Evolutionary conservation across 2,329 filamentous ascomycete genomes (phyloP).

Genomic region (Volutella citrinella): DNA sequence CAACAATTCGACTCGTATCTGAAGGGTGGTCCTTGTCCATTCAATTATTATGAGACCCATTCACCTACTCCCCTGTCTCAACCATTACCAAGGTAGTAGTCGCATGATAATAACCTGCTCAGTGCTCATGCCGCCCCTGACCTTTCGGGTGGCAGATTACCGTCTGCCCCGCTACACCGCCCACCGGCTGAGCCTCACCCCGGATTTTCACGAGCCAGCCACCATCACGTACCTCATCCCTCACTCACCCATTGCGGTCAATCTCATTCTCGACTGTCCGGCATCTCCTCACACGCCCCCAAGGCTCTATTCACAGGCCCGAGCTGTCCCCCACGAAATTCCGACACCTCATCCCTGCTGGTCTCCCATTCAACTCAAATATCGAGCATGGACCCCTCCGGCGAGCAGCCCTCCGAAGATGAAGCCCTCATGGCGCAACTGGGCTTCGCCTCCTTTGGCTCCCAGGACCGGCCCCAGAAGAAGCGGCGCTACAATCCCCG

Average conservation of each 20-base stretch:
- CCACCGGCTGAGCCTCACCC: constrained; percentile 16
- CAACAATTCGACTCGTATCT: background rate
- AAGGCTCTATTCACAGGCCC: background rate
- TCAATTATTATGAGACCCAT: no score
- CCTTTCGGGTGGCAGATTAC: no score
- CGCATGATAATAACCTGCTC: no score
- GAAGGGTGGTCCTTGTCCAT: background rate
- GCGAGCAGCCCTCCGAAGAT: no score
- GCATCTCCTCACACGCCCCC: background rate
- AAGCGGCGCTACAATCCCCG: constrained; percentile 65
- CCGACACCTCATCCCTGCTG: constrained; percentile 1
- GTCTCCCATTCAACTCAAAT: background rate
- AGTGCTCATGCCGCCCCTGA: no score
- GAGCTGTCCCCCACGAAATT: constrained; percentile 5
- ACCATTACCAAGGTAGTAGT: no score
- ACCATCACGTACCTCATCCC: constrained; percentile 5
- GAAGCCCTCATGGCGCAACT: constrained; percentile 63
- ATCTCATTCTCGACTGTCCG: background rate
- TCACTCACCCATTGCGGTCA: constrained; percentile 2
- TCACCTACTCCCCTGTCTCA: no score
- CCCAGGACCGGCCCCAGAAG: constrained; percentile 51
- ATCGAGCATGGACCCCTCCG: no score
- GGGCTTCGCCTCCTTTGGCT: constrained; percentile 72
- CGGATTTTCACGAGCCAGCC: constrained; percentile 20
- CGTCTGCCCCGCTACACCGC: constrained; percentile 10